phyloP scores from a whole-genome alignment of 2,329 filamentous ascomycete genomes.

The Apiospora sp. region DNA sequence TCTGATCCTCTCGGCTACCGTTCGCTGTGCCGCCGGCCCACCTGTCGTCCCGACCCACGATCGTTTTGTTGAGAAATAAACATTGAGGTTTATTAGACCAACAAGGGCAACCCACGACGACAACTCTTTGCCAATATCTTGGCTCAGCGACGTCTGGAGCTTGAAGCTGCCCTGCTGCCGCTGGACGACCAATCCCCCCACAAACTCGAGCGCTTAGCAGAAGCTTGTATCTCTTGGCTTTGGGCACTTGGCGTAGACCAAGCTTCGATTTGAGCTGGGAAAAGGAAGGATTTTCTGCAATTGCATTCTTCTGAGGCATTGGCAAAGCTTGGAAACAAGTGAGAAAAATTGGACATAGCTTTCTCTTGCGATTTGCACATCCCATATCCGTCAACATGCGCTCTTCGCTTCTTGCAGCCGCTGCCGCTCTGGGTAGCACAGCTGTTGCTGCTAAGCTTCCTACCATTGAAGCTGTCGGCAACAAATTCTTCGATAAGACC shows the following conservation, averaged over 20 bases:
- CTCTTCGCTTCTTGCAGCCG: slow-evolving; percentile 39
- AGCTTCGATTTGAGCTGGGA: neutral
- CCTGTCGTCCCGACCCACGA: slow-evolving; percentile 16
- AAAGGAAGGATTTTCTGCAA: neutral
- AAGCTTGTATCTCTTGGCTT: slow-evolving; percentile 16
- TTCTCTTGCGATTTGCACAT: neutral
- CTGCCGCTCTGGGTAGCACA: slow-evolving; percentile 46
- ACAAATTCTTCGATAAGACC: slow-evolving; percentile 86
- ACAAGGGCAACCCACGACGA: neutral
- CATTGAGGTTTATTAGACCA: neutral
- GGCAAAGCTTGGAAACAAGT: slow-evolving; percentile 15
- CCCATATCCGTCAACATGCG: slow-evolving; percentile 46
- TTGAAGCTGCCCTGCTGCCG: neutral
- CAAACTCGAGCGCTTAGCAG: neutral
- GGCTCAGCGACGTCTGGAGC: neutral
- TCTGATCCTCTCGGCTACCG: slow-evolving; percentile 2
- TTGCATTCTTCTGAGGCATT: neutral
- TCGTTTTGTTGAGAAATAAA: slow-evolving; percentile 14
- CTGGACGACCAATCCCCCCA: neutral
- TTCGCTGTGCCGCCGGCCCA: neutral
- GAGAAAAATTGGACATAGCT: neutral
- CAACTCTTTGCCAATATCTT: neutral
- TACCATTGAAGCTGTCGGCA: slow-evolving; percentile 66
- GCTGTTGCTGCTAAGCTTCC: slow-evolving; percentile 51
- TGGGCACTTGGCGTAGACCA: neutral